These are phyloP conservation scores for Globisporangium nunn DNA, from an alignment of 352 stramenopile species.

Conservation along the genomic window DNA sequence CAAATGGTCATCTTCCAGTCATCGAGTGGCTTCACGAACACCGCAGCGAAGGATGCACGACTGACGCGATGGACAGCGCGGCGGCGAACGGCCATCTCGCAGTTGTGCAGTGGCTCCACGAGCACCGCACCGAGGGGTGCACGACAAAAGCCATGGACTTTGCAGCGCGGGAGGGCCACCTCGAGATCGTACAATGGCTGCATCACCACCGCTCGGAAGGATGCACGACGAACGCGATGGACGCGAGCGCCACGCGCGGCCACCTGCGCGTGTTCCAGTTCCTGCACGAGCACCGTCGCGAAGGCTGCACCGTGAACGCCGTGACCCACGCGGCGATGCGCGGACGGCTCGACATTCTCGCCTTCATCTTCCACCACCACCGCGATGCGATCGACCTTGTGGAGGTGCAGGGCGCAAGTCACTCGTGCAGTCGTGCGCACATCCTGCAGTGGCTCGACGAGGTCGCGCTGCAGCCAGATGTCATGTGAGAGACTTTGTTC, in stretches of 20 bases:
- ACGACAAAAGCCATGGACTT: not conserved
- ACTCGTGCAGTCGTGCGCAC: conserved; percentile 1
- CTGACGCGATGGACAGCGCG: conserved; percentile 2
- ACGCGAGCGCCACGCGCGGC: conserved; percentile 3
- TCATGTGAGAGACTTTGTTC: not conserved
- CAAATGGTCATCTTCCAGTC: not conserved
- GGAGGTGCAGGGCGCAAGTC: conserved; percentile 1
- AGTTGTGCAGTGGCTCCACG: not conserved
- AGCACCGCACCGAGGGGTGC: not conserved
- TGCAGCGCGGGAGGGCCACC: not conserved
- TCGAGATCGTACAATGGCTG: conserved; percentile 5
- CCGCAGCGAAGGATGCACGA: conserved; percentile 2
- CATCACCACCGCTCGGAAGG: conserved; percentile 1
- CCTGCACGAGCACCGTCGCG: conserved; percentile 5
- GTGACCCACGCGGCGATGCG: conserved; percentile 5
- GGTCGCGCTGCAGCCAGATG: conserved; percentile 1
- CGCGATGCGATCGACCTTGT: conserved; percentile 7
- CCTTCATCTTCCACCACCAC: conserved; percentile 5
- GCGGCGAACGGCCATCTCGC: not conserved
- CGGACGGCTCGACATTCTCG: conserved; percentile 3
- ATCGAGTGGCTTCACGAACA: conserved; percentile 3
- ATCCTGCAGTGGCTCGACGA: conserved; percentile 7
- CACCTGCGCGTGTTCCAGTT: conserved; percentile 2
- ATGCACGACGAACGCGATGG: conserved; percentile 5
- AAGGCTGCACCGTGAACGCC: conserved; percentile 5